Evolutionary conservation across 176 grass and related monocot genomes (phyloP).

Genomic region (Lolium multiflorum): DNA sequence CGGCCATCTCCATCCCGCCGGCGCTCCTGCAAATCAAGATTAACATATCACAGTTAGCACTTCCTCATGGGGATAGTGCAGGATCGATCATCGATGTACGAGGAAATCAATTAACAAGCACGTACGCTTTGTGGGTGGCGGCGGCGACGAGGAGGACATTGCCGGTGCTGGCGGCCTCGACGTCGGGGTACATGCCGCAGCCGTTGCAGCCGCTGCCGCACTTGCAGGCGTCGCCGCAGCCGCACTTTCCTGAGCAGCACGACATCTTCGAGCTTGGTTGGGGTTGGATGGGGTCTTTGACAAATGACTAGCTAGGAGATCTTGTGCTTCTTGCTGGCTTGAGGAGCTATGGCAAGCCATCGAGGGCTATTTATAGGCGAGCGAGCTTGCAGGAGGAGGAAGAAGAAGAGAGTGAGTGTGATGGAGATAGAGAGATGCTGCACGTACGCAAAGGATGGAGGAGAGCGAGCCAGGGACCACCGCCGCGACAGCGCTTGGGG

Average conservation of each 20-base stretch:
- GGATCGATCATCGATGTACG: no score
- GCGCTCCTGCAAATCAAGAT: slow-evolving; percentile 32
- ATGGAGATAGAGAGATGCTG: slow-evolving; percentile 1
- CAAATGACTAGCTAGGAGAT: not conserved
- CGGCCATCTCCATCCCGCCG: slow-evolving; percentile 39
- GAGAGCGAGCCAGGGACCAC: slow-evolving; percentile 28
- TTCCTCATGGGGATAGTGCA: no score
- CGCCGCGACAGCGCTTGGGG: not conserved
- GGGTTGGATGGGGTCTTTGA: not conserved
- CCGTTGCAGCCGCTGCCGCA: slow-evolving; percentile 62
- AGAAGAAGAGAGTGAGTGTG: no score
- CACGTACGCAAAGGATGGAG: slow-evolving; percentile 36
- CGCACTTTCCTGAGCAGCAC: slow-evolving; percentile 62
- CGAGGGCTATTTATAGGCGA: slow-evolving; percentile 36
- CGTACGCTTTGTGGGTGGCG: slow-evolving; percentile 46
- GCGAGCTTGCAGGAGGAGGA: not conserved
- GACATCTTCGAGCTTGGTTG: slow-evolving; percentile 51
- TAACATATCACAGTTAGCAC: no score
- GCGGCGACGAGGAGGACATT: slow-evolving; percentile 32
- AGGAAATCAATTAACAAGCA: no score
- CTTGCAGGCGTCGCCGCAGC: slow-evolving; percentile 52
- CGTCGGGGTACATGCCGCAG: slow-evolving; percentile 59
- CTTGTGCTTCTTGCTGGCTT: slow-evolving; percentile 40
- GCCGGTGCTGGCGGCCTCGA: slow-evolving; percentile 16
- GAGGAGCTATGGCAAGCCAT: slow-evolving; percentile 21